Evolutionary conservation across 441 rosid genomes (phyloP), one percentile per base, ranked within the genome.

Genomic region (Gossypium schwendimanii): DNA sequence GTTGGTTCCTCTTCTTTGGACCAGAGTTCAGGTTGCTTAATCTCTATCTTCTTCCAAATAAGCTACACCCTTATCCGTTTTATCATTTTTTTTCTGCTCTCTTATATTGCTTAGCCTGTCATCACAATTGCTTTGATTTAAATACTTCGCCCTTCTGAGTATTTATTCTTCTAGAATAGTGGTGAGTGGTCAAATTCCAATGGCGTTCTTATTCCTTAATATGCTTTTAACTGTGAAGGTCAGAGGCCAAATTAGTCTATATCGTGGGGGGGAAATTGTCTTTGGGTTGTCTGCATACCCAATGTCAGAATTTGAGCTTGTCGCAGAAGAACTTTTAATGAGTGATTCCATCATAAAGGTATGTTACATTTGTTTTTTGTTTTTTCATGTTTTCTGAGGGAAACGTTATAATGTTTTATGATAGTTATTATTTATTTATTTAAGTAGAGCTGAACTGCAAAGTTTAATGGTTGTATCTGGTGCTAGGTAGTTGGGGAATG

Each of bases 291-390:
- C 93, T 63, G 85, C 80, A n/a, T 93, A 73, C 79, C 97, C 99
- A 72, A 86, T 93, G 62, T 96, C 99, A 77, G 99, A 96, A 84
- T 96, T 96, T 88, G 99, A 96, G 83, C 97, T 96, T 71, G 94
- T 89, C n/a, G 99, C 97, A 4, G 99, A 96, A 85, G 99, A 96
- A 80, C 95, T 96, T 78, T 73, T 96, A 81, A 91, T 96, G 99
- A 96, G 99, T 73, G 85, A 96, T 83, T 93, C 99, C 47, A 75
- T 93, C 81, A 90, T 96, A 84, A 91, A 90, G 97, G 99, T 89
- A 85, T 78, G 78, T 75, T 75, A 70, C 59, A 65, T 20, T 20
- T 20, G 21, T 20, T 44, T 39, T 45, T 33, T 33, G 39, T 33
- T 33, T 9, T 23, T 47, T 72, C 11, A 33, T 45, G 39, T 6